phyloP scores from a whole-genome alignment of 768 basidiomycete genomes.

The Panaeolus cyanescens region DNA sequence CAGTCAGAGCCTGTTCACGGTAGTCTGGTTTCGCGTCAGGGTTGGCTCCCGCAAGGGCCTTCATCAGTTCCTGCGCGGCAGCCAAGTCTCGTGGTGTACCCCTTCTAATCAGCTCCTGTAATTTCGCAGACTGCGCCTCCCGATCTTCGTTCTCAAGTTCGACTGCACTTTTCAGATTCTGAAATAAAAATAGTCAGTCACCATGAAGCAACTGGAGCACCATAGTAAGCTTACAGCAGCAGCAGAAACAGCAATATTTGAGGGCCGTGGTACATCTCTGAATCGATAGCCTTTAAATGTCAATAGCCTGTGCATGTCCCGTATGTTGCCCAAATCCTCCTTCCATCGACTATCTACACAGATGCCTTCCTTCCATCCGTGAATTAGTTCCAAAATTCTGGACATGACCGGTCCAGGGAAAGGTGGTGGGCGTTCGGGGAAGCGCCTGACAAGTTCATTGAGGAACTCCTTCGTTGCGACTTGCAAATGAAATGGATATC shows the following conservation, averaged over 20 bases:
- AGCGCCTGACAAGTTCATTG: constrained; percentile 96
- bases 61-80: constrained; percentile 97
- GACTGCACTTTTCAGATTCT: constrained; percentile 94
- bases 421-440: constrained; percentile 96
- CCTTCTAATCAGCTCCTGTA: constrained; percentile 96
- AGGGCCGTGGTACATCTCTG: constrained; percentile 49
- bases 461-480: constrained; percentile 97
- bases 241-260: constrained; percentile 29
- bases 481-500: constrained; percentile 97
- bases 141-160: constrained; percentile 97
- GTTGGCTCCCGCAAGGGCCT: constrained; percentile 90
- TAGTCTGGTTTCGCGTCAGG: constrained; percentile 96
- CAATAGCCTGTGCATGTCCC: constrained; percentile 95
- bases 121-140: constrained; percentile 91
- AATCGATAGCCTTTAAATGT: constrained; percentile 93
- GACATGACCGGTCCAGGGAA: constrained; percentile 96
- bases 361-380: constrained; percentile 93
- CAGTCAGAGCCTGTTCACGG: constrained; percentile 82
- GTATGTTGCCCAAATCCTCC: constrained; percentile 94
- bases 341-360: constrained; percentile 89
- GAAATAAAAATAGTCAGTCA: constrained; percentile 4
- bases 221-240: constrained; percentile 36
- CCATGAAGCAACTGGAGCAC: neutral
- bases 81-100: constrained; percentile 95
- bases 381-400: constrained; percentile 88